Evolutionary conservation across 148 eudicot genomes (phyloP), one percentile per base, ranked within the genome.

Genomic region (Camellia japonica): DNA sequence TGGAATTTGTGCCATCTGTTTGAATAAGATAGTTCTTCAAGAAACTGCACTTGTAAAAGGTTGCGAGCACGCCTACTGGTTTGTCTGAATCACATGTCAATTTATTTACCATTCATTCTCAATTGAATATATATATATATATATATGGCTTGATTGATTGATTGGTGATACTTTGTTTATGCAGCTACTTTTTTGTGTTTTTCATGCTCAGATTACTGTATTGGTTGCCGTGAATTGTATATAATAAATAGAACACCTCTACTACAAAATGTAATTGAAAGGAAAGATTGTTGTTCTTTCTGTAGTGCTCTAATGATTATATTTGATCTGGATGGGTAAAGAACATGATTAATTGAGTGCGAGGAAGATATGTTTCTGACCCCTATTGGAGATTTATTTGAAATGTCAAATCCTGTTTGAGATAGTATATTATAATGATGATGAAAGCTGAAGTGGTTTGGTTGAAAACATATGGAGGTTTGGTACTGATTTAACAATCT

Each of bases 31-130:
- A 66, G 87, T 84, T 70, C 92, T 96, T 55, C 86, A 92, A 44
- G 97, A 96, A 69, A 92, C 94, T 30, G 99, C 99, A 43, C 97
- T 96, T 67, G 85, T 92, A 8, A 96, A 92, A 91, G 99, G 99
- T 87, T 96, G 99, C 97, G 98, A 96, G 89, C 99, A 96, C 78
- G 94, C 97, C 76, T 96, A 94, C 97, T 96, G 98, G 99, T 96
- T 91, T 89, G 97, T 96, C 88, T 78, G 62, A 69, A 71, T 70
- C 84, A 68, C 46, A 60, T 75, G 49, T 43, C 23, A 54, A 59
- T 30, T 41, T 67, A 0, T 68, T 30, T 76, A 16, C 42, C 68
- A 51, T 56, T 83, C 68, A 60, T 56, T 83, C 13, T 46, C 6
- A 20, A 73, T 47, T 15, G 8, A 3, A 12, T 6, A 4, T 30